Evolutionary conservation across 2,329 filamentous ascomycete genomes (phyloP).

Genomic region (Colletotrichum sp.): DNA sequence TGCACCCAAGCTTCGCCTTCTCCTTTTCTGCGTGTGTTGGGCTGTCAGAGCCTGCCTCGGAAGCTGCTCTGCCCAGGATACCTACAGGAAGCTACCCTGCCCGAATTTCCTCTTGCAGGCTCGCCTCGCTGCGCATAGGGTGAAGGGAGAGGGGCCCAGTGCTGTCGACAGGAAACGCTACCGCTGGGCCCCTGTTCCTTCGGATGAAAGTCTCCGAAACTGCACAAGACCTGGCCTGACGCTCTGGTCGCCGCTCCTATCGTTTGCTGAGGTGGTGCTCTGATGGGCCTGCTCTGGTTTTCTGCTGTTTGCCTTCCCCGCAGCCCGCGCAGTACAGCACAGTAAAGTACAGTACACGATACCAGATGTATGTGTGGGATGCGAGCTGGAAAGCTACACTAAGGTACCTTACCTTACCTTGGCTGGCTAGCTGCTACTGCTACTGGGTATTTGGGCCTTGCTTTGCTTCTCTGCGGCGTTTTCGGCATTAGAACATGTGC

Average conservation of each 20-base stretch:
- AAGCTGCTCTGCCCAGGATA: neutral
- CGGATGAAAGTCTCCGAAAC: slow-evolving; percentile 15
- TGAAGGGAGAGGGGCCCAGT: neutral
- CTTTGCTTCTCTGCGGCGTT: neutral
- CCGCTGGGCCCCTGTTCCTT: neutral
- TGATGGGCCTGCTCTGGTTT: neutral
- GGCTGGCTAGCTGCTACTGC: neutral
- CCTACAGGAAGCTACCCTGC: neutral
- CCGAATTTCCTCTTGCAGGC: neutral
- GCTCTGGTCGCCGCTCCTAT: neutral
- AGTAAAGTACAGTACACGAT: neutral
- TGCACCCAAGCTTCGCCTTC: neutral
- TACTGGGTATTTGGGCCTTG: neutral
- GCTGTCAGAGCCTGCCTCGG: neutral
- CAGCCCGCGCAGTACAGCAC: neutral
- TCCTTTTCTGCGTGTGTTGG: neutral
- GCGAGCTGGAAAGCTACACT: neutral
- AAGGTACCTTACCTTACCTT: neutral
- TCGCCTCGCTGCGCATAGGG: neutral
- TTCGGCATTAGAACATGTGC: neutral
- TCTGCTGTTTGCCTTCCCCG: neutral
- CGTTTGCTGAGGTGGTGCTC: neutral
- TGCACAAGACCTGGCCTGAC: neutral
- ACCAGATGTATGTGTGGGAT: neutral
- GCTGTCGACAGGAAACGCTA: neutral